Evolutionary conservation across 371 early-diverging fungal genomes (phyloP), one percentile per base, ranked within the genome.

Genomic region (Chytridium lagenaria): DNA sequence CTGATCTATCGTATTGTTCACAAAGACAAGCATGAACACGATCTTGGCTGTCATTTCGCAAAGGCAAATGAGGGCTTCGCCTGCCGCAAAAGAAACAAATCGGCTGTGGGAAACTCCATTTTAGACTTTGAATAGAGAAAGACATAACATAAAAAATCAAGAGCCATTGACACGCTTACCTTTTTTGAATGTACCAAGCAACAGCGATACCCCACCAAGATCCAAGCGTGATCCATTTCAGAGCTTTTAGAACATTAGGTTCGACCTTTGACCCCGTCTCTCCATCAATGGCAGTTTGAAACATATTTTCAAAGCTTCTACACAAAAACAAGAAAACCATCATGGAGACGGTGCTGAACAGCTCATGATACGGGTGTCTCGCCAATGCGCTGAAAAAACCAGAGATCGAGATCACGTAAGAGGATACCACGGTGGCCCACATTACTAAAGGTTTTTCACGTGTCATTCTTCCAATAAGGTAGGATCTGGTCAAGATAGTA

Each of bases 31-130:
- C 40, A 76, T 79, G 16, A 80, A 57, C 28, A 80, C 67, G 7
- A 77, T 74, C 63, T 82, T 82, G 22, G 80, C 80, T 34, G 69
- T 34, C n/a, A 80, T 72, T 34, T 80, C 82, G 12, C 44, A 26
- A 7, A 72, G 22, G 49, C 38, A 38, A 36, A 69, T 67, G 10
- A 23, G 28, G 0, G 71, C 44, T 69, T 82, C 82, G 49, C 76
- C 79, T 23, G 70, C 59, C 19, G 28, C 74, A 49, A 28, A 70
- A 33, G 37, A 26, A 40, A 79, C 39, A 23, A 73, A 34, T 10
- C 23, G 67, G 28, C 67, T 66, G 28, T 34, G 5, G 7, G 5
- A 26, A 66, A 37, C 19, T 16, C 44, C 44, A 7, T 12, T 28
- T 19, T 23, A 26, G 38, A 15, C 26, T 37, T 2, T 40, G 28